Percentiles rank a stretch among this genome's conserved stretches.
phyloP scores from a whole-genome alignment of 768 basidiomycete species.

The Hirschioporus abietinus region DNA sequence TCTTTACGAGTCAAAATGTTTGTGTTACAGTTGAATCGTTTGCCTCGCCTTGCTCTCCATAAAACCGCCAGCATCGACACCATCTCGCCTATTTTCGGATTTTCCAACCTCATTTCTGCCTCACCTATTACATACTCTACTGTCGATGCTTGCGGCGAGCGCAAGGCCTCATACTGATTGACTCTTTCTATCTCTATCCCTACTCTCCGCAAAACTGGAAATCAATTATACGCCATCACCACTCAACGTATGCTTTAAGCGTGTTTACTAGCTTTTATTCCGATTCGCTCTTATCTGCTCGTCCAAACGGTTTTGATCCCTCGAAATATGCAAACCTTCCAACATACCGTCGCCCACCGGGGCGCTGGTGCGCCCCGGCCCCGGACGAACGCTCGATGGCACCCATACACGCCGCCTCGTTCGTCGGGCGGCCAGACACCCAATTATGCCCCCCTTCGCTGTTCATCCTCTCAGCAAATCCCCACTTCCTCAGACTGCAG shows the following conservation, averaged over 20 bases:
- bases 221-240: neutral
- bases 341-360: slow-evolving; percentile 62
- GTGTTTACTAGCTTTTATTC: neutral
- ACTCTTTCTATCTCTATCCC: slow-evolving; percentile 1
- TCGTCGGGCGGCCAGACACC: slow-evolving; percentile 16
- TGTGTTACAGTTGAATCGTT: neutral
- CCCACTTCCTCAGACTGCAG: slow-evolving; percentile 24
- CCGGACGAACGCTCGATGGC: slow-evolving; percentile 72
- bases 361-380: slow-evolving; percentile 59
- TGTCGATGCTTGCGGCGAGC: slow-evolving; percentile 4
- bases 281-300: neutral
- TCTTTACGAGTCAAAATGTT: slow-evolving; percentile 6
- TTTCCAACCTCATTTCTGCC: neutral
- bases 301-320: neutral
- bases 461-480: slow-evolving; percentile 32
- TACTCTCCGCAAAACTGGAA: neutral
- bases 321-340: slow-evolving; percentile 28
- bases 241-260: neutral
- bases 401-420: slow-evolving; percentile 57
- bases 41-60: neutral
- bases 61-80: slow-evolving; percentile 2
- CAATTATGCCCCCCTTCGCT: slow-evolving; percentile 22
- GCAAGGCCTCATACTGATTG: neutral
- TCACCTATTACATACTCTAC: neutral
- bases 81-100: neutral